Evolutionary conservation across 176 grass and related monocot genomes (phyloP), one percentile per base, ranked within the genome.

Genomic region (Pharus latifolius): DNA sequence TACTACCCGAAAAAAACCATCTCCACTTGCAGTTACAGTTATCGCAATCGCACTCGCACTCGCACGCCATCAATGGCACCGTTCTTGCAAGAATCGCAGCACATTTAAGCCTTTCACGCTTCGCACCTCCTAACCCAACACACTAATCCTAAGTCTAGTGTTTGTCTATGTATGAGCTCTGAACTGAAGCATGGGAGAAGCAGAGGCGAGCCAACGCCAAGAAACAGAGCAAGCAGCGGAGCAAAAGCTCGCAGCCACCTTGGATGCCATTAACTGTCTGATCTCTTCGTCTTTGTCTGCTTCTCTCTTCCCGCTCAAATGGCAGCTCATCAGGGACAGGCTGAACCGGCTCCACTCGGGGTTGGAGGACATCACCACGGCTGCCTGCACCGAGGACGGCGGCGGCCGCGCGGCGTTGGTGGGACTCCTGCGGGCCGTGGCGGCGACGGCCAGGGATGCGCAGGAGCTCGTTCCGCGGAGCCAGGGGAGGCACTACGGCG

Each of bases 261-360:
- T 65, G 49, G 71, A 83, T 14, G 56, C 70, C 54, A 43, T 94
- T 32, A 67, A 6, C 2, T 74, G 45, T 0, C 2, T 91, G 26
- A 73, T 86, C 42, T 88, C 73, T 0, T 78, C 69, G 4, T 86
- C 95, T 2, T 67, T 86, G 56, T 81, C 84, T 24, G 75, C 76
- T 6, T 67, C 78, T 55, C 60, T 86, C 3, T 99, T 99, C 74
- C 87, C 87, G n/a, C 30, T 56, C 23, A 99, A 94, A 77, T 99
- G 95, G 95, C 79, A 90, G 41, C 78, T 75, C 19, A 70, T 91
- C 80, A 67, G 84, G 45, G 78, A 76, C 32, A 67, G 69, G 66
- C 90, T 99, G 63, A 81, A 86, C 48, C 87, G 86, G 26, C 81
- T 99, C 14, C 82, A 65, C 61, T 81, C 82, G 43, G 67, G 75